Evolutionary conservation across 306 rosid genomes (phyloP), one percentile per base, ranked within the genome.

Genomic region (Vigna radiata): DNA sequence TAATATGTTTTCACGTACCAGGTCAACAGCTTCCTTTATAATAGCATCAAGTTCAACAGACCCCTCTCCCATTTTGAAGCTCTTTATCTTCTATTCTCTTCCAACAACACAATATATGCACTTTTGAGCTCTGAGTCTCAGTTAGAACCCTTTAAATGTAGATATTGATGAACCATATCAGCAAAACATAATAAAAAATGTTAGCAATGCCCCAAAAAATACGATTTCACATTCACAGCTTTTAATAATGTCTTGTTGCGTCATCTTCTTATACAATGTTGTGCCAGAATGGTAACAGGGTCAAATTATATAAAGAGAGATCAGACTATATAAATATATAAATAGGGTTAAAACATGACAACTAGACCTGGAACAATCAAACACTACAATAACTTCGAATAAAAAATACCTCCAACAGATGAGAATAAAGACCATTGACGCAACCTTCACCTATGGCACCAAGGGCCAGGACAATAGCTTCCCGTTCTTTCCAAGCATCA

Each of bases 1-100:
- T 3, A 37, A 25, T 33, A 37, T 74, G 50, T 71, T 62, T 79
- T 46, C 5, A 82, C 89, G 61, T 83, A 91, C 94, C 89, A 91
- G 84, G 83, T 88, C 94, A 82, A 89, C 88, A 18, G 84, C 86
- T 82, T 91, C 94, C 80, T 82, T 86, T 36, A 79, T 82, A 75
- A 91, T 79, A 8, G 83, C 91, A 44, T 91, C 94, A 68, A 91
- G 93, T 19, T 68, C 82, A 73, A 33, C 33, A 0, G 87, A 50
- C 16, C 75, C 78, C n/a, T 65, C 87, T 21, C 60, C 85, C 90
- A 85, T 86, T 79, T 43, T 66, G 60, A 63, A 17, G 68, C 66
- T 80, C 2, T 77, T 81, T 81, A 50, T 54, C 68, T 68, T 27
- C 36, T 56, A 68, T 50, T 75, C 33, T 39, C 37, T 60, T 11